A percentile compares a stretch with the other conserved stretches of the same genome.
These are phyloP conservation scores for Gillenia trifoliata DNA, from an alignment of 306 rosid genomes.

Conservation along the genomic window DNA sequence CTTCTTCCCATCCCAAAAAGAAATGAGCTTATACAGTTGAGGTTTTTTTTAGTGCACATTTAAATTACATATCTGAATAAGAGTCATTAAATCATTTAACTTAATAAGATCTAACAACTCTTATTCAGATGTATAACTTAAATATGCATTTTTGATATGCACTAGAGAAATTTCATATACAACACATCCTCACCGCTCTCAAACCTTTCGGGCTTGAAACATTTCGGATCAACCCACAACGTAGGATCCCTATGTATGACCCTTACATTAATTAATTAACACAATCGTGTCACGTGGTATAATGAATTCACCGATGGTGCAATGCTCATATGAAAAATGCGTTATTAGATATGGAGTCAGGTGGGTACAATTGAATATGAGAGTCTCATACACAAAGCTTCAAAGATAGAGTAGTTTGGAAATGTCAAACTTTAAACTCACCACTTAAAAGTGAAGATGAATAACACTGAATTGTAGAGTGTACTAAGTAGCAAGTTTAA, in stretches of 20 bases:
- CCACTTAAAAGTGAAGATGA: too few relatives aligned
- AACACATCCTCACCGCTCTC: neutral
- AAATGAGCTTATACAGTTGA: too few relatives aligned
- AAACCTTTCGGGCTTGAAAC: conserved; percentile 18
- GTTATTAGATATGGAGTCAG: conserved; percentile 8
- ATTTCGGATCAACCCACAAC: neutral
- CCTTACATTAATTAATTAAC: conserved; percentile 17
- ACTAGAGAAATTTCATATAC: too few relatives aligned
- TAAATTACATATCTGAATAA: too few relatives aligned
- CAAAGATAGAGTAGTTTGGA: conserved; percentile 3
- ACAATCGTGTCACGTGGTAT: conserved; percentile 13
- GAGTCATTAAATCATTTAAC: too few relatives aligned
- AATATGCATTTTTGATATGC: too few relatives aligned
- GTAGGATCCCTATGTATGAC: conserved; percentile 9
- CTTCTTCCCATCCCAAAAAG: too few relatives aligned
- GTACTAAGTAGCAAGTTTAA: too few relatives aligned
- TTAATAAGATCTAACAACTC: too few relatives aligned
- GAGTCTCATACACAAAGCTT: conserved; percentile 12
- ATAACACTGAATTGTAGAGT: too few relatives aligned
- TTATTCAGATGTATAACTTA: too few relatives aligned
- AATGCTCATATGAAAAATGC: conserved; percentile 6
- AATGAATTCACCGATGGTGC: neutral
- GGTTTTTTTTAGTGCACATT: too few relatives aligned
- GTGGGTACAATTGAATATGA: conserved; percentile 4
- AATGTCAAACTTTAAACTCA: neutral